Base-by-base conservation (phyloP, 768 basidiomycete genomes). In the Pulveroboletus sp. region DNA sequence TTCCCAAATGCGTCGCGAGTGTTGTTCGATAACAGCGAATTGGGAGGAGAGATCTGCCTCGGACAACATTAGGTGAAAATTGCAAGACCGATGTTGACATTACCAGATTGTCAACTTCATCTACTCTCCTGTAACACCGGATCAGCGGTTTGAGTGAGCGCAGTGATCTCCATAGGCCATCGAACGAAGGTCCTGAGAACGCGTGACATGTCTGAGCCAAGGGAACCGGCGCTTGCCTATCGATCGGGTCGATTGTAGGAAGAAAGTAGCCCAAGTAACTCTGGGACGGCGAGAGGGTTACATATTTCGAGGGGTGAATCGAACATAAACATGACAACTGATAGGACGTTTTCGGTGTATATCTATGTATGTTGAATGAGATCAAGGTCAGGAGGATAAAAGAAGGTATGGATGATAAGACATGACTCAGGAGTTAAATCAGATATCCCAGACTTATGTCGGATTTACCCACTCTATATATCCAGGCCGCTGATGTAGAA, bases 81-180 rank as follows among this genome's bases (percentile, higher is more conserved):
- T 14, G 24, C 34, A 38, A 22, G 23, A 34, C 1, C 17, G 14
- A n/a, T 24, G 16, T 16, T 26, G 3, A 24, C 27, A 16, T 37
- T 24, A 39, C 49, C 41, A 1, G 2, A 11, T 40, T 17, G 10
- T 36, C 16, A 10, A 29, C 11, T 10, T 40, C 19, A 24, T 24
- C 32, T 11, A 2, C 6, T 6, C 10, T 34, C 1, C 36, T 32
- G n/a, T 52, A 60, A 17, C 57, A 57, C 3, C 44, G 42, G 6
- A 61, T 24, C 7, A 61, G 30, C 8, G 55, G 59, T 23, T 36
- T 2, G 20, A 61, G 59, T 6, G 55, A 54, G 27, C 1, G 1
- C 20, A 53, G 16, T 13, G 12, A 36, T 35, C 20, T 42, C 58
- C 55, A 60, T 5, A 57, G 30, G 39, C 43, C 32, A 42, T 50